Percentiles rank a stretch among this genome's conserved stretches.
phyloP scores from a whole-genome alignment of 1,284 basidiomycete species.

The Butyriboletus appendiculatus region DNA sequence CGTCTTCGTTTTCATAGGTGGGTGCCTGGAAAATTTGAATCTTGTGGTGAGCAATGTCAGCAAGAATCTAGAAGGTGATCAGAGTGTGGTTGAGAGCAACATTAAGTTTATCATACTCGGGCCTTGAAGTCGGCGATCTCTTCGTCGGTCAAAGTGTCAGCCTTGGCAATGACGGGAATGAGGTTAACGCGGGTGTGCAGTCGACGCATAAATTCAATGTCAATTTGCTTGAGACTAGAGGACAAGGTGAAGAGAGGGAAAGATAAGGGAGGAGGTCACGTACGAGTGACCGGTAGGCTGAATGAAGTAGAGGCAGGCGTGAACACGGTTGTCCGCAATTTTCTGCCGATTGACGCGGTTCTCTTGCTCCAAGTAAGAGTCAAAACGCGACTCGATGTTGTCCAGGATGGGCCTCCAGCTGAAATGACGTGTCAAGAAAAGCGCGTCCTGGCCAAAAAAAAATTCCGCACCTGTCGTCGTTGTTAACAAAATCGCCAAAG shows the following conservation, averaged over 20 bases:
- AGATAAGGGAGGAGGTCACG: conserved; percentile 37
- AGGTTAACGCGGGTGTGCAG: conserved; percentile 96
- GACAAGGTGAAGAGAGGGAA: conserved; percentile 7
- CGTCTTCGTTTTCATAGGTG: conserved; percentile 94
- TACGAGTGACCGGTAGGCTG: conserved; percentile 97
- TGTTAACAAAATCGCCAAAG: conserved; percentile 98
- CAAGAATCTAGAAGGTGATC: conserved; percentile 64
- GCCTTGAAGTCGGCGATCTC: conserved; percentile 92
- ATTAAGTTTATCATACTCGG: conserved; percentile 53
- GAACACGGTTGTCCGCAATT: conserved; percentile 86
- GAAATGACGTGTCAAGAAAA: conserved; percentile 15
- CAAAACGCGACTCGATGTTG: conserved; percentile 95
- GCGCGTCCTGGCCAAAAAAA: background rate
- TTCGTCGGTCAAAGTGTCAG: conserved; percentile 95
- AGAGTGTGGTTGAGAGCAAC: background rate
- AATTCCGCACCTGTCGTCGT: conserved; percentile 81
- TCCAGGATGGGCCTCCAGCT: conserved; percentile 98
- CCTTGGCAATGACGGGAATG: conserved; percentile 95
- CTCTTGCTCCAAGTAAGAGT: conserved; percentile 96
- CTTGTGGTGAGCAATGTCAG: conserved; percentile 89
- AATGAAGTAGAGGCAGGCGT: conserved; percentile 97
- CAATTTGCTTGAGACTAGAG: conserved; percentile 87
- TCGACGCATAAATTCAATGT: conserved; percentile 96
- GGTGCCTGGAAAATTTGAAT: conserved; percentile 97
- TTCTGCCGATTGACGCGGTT: conserved; percentile 94